Conservation (phyloP, 2,329 filamentous ascomycete genomes). For the Nemania sp. region DNA sequence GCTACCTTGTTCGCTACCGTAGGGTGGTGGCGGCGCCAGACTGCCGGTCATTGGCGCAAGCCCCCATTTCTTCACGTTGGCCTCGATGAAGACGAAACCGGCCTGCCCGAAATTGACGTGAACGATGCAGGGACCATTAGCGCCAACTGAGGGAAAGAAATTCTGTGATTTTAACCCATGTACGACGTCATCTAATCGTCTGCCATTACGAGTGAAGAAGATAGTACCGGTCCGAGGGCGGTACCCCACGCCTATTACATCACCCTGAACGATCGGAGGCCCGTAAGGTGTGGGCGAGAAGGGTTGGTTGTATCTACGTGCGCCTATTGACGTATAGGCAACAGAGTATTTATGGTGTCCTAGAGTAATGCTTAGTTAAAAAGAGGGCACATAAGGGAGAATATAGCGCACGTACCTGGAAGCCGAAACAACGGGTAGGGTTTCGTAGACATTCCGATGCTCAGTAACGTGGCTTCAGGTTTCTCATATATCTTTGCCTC, state of each 20-base stretch:
- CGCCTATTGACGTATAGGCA: slow-evolving; percentile 89
- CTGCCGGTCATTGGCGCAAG: slow-evolving; percentile 95
- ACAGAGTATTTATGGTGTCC: slow-evolving; percentile 94
- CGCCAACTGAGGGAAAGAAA: slow-evolving; percentile 97
- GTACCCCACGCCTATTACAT: slow-evolving; percentile 96
- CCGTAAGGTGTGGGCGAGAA: slow-evolving; percentile 85
- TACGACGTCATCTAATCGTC: slow-evolving; percentile 93
- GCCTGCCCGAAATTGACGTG: slow-evolving; percentile 99
- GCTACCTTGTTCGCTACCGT: slow-evolving; percentile 96
- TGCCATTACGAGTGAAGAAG: slow-evolving; percentile 98
- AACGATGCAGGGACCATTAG: slow-evolving; percentile 90
- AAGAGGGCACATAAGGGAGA: slow-evolving; percentile 9
- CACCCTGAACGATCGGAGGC: slow-evolving; percentile 87
- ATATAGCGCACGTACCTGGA: slow-evolving; percentile 73
- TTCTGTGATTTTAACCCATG: slow-evolving; percentile 95
- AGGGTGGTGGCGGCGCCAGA: slow-evolving; percentile 92
- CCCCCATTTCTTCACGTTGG: slow-evolving; percentile 99
- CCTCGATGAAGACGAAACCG: slow-evolving; percentile 98
- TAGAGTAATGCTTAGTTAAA: slow-evolving; percentile 53
- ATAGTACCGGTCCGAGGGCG: slow-evolving; percentile 92
- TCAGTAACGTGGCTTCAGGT: slow-evolving; percentile 86
- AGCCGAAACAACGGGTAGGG: slow-evolving; percentile 95
- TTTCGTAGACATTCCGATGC: slow-evolving; percentile 95
- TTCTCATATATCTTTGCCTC: slow-evolving; percentile 99
- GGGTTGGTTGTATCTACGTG: slow-evolving; percentile 91